Conservation (phyloP, 164 flowering plant species). For the Amborella trichopoda region DNA sequence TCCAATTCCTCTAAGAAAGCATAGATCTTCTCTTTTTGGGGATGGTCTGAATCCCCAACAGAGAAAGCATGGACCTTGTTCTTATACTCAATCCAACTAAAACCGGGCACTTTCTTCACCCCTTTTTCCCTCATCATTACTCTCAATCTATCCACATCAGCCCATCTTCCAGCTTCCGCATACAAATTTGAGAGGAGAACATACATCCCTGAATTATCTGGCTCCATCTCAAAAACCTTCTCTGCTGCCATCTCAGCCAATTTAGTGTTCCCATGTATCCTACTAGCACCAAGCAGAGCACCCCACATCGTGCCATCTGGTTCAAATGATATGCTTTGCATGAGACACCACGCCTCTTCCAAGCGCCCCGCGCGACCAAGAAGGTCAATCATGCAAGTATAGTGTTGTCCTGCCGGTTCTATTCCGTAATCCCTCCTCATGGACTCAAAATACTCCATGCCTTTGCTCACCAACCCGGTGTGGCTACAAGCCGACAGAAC, state of each 20-base stretch:
- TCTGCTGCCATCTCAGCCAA: conserved; percentile 81
- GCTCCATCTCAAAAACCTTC: conserved; percentile 68
- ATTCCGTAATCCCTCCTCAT: conserved; percentile 62
- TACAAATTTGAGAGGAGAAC: conserved; percentile 84
- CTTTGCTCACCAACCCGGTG: conserved; percentile 67
- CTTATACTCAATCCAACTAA: conserved; percentile 81
- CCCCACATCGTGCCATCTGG: conserved; percentile 97
- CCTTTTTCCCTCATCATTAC: conserved; percentile 66
- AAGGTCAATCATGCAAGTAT: conserved; percentile 91
- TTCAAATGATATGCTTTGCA: conserved; percentile 63
- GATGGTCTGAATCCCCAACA: conserved; percentile 65
- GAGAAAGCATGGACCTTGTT: conserved; percentile 62
- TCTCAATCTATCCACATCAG: conserved; percentile 60
- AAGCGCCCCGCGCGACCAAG: conserved; percentile 88
- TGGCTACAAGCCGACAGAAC: conserved; percentile 90
- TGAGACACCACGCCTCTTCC: conserved; percentile 60
- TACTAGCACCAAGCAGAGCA: conserved; percentile 84
- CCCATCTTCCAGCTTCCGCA: conserved; percentile 81
- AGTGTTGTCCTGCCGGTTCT: conserved; percentile 51
- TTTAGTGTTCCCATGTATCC: conserved; percentile 71
- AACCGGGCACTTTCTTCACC: conserved; percentile 67
- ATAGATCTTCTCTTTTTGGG: conserved; percentile 52
- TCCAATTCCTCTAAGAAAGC: conserved; percentile 68
- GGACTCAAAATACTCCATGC: conserved; percentile 49
- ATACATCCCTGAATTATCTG: conserved; percentile 89